These are phyloP conservation scores for Tulasnella sp. DNA, from an alignment of 768 basidiomycete genomes.

Conservation along the genomic window DNA sequence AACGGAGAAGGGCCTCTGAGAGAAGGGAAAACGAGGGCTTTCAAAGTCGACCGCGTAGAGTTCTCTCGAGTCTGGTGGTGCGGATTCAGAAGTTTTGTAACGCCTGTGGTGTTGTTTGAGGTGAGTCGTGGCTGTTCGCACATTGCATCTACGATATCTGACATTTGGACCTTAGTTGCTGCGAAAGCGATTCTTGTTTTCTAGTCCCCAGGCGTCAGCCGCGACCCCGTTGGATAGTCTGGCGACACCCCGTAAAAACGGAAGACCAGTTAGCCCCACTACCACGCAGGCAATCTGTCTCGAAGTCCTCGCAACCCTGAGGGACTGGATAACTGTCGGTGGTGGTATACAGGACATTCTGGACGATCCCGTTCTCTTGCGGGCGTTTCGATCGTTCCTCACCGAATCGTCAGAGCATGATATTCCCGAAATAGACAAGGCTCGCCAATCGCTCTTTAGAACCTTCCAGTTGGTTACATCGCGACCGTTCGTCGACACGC, in stretches of 20 bases:
- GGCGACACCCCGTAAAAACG: not conserved
- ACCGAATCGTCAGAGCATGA: constrained; percentile 42
- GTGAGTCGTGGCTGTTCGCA: constrained; percentile 34
- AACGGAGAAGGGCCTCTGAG: constrained; percentile 74
- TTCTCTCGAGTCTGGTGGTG: constrained; percentile 76
- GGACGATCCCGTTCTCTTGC: constrained; percentile 55
- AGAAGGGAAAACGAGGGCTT: constrained; percentile 60
- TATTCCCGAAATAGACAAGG: constrained; percentile 34
- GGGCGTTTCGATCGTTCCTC: constrained; percentile 49
- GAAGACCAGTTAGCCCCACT: not conserved
- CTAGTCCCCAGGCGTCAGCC: constrained; percentile 41
- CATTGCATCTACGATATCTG: not conserved
- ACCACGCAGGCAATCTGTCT: constrained; percentile 14
- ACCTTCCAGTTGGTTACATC: constrained; percentile 46
- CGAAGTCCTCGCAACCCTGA: constrained; percentile 28
- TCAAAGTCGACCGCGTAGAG: constrained; percentile 60
- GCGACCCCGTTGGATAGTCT: constrained; percentile 18
- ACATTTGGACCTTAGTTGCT: constrained; percentile 40
- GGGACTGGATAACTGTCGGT: constrained; percentile 61
- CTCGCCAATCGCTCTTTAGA: constrained; percentile 30
- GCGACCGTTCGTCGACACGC: constrained; percentile 35
- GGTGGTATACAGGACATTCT: constrained; percentile 71
- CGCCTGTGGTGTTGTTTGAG: constrained; percentile 76
- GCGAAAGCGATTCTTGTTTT: constrained; percentile 55
- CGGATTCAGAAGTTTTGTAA: constrained; percentile 69